Evolutionary conservation across 1,284 basidiomycete genomes (phyloP).

Genomic region (Apiotrichum laibachii): DNA sequence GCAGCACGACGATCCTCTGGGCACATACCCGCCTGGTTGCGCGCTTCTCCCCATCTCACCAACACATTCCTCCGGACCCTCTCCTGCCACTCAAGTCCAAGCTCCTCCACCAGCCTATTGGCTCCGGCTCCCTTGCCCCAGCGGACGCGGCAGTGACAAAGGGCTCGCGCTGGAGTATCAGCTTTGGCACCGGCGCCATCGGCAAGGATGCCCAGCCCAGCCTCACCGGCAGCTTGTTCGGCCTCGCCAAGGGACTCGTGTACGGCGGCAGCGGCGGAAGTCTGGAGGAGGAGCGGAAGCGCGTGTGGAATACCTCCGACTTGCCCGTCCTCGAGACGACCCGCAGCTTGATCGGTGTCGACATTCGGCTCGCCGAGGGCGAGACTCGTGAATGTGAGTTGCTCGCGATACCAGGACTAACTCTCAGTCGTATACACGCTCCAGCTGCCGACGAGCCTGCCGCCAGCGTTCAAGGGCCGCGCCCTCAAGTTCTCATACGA

Average conservation of each 20-base stretch:
- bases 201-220: slow-evolving; percentile 45
- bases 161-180: slow-evolving; percentile 40
- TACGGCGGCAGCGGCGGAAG: slow-evolving; percentile 42
- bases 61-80: slow-evolving; percentile 52
- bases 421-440: slow-evolving; percentile 71
- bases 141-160: slow-evolving; percentile 22
- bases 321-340: slow-evolving; percentile 49
- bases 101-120: slow-evolving; percentile 50
- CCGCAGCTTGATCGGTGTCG: slow-evolving; percentile 46
- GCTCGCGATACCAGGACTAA: not conserved
- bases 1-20: slow-evolving; percentile 47
- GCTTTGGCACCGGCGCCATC: slow-evolving; percentile 48
- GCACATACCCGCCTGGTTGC: slow-evolving; percentile 48
- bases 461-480: slow-evolving; percentile 84
- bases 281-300: slow-evolving; percentile 49
- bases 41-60: slow-evolving; percentile 47
- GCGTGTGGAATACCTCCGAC: slow-evolving; percentile 50
- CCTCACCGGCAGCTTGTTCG: slow-evolving; percentile 49
- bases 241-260: slow-evolving; percentile 47
- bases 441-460: slow-evolving; percentile 70
- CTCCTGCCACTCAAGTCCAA: slow-evolving; percentile 48
- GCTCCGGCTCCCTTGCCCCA: slow-evolving; percentile 43
- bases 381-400: slow-evolving; percentile 47
- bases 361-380: slow-evolving; percentile 42
- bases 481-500: slow-evolving; percentile 83